Conservation (phyloP, 768 basidiomycete genomes). For the Austroboletus eburneus region DNA sequence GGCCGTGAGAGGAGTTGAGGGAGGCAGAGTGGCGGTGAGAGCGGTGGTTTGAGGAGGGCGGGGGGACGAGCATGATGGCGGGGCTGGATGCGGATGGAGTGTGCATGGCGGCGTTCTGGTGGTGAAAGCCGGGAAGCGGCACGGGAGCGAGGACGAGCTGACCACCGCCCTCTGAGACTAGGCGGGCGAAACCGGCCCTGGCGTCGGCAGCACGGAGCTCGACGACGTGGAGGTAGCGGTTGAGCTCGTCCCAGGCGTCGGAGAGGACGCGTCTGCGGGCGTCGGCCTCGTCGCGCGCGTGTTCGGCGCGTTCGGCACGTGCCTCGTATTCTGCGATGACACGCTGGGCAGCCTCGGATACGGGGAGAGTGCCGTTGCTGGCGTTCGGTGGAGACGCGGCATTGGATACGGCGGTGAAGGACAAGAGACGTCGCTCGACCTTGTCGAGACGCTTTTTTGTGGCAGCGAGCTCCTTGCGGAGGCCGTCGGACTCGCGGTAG, state of each 20-base stretch:
- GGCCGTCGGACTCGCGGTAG: conserved; percentile 48
- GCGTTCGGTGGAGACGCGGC: conserved; percentile 17
- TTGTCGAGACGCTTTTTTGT: conserved; percentile 47
- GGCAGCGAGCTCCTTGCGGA: conserved; percentile 45
- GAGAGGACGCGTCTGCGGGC: conserved; percentile 40
- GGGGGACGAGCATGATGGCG: conserved; percentile 28
- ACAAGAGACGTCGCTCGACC: conserved; percentile 43
- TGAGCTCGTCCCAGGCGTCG: conserved; percentile 50
- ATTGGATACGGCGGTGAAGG: conserved; percentile 15
- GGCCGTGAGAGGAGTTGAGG: conserved; percentile 27
- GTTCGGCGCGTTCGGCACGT: conserved; percentile 47
- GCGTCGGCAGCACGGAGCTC: conserved; percentile 49
- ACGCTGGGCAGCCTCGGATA: conserved; percentile 34
- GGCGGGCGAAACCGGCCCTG: conserved; percentile 42
- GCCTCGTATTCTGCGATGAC: conserved; percentile 45
- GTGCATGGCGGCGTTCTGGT: not conserved
- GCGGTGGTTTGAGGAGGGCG: conserved; percentile 13
- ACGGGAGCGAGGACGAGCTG: conserved; percentile 37
- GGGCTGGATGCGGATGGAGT: conserved; percentile 22
- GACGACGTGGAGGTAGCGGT: conserved; percentile 41
- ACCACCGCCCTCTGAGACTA: conserved; percentile 43
- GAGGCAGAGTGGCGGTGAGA: conserved; percentile 20
- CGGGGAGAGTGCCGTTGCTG: conserved; percentile 10
- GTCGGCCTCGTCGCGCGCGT: conserved; percentile 52
- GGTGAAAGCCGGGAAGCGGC: conserved; percentile 25